A percentile compares a stretch with the other conserved stretches of the same genome.
Evolutionary conservation across 805 yeast species (phyloP).

Genomic region (Yarrowia sp.): DNA sequence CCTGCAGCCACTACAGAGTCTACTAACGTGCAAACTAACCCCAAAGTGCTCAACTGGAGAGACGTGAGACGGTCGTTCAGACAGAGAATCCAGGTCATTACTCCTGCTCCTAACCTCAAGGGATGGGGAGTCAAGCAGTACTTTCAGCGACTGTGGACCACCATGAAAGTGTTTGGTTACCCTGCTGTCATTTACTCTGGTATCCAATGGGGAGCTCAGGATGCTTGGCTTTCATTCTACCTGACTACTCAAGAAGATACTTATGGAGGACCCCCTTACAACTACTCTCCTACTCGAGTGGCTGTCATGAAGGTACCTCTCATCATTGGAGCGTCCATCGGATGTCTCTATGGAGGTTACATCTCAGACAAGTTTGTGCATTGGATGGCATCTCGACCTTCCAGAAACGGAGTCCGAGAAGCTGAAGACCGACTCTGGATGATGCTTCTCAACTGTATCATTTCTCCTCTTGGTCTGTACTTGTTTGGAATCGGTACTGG

Average conservation of each 20-base stretch:
- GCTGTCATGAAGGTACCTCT: conserved; percentile 75
- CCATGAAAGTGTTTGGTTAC: conserved; percentile 40
- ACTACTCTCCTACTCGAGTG: conserved; percentile 62
- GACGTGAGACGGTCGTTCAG: conserved; percentile 40
- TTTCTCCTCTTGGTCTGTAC: conserved; percentile 55
- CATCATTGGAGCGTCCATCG: conserved; percentile 53
- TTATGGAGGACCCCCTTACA: conserved; percentile 65
- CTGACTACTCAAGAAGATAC: conserved; percentile 68
- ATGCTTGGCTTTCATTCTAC: conserved; percentile 71
- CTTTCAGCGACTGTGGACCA: conserved; percentile 49
- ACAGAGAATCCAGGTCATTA: conserved; percentile 45
- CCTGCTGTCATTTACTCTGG: conserved; percentile 64
- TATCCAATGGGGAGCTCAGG: conserved; percentile 75
- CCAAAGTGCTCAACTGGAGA: conserved; percentile 38
- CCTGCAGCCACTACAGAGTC: neutral
- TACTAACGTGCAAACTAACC: conserved; percentile 23
- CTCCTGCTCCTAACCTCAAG: conserved; percentile 51
- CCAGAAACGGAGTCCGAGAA: conserved; percentile 49
- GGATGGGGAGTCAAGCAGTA: conserved; percentile 71
- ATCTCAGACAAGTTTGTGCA: conserved; percentile 57
- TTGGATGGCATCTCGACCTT: conserved; percentile 47
- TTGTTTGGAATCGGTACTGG: conserved; percentile 65
- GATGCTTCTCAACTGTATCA: conserved; percentile 46
- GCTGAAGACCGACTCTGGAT: conserved; percentile 61
- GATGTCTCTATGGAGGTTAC: conserved; percentile 50